Evolutionary conservation across 805 yeast species (phyloP), one percentile per base, ranked within the genome.

Genomic region (Schizosaccharomyces japonicus): DNA sequence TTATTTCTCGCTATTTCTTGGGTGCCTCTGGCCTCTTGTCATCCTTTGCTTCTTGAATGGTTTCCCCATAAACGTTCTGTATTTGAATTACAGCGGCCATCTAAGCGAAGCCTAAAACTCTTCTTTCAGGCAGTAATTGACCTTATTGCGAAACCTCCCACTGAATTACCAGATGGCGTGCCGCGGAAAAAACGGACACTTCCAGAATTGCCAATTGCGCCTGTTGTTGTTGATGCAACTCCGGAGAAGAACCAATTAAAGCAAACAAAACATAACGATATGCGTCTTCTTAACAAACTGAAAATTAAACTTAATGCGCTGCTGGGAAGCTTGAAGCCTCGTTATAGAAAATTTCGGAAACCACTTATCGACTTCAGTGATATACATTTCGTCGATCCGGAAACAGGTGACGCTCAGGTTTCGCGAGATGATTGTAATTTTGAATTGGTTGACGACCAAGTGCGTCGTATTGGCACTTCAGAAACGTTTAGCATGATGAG

Each of bases 331-430:
- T 80, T 87, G 66, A 84, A 85, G 58, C 75, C 67, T 50, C 68
- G 95, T 44, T 90, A 87, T 60, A 83, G 83, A 56, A 67, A 94
- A 49, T 90, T 90, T 66, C 78, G 77, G 56, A 90, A 85, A 56
- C 96, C 98, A 0, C 23, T 42, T 3, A 42, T 42, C 13, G 46
- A 42, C 32, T 27, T 15, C 13, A 36, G 23, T 21, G 42, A 36
- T 21, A 36, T 36, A 4, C 23, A 15, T 23, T 36, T 25, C n/a
- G 42, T 36, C 13, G 42, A 36, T 19, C 42, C 42, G 13, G 42
- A 36, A 36, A 36, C 42, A 36, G 42, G 42, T 23, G 27, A 36
- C 23, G 17, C 42, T 5, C 23, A 36, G 17, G 27, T 25, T 21
- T 19, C 13, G 13, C 42, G 42, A 7, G 42, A 36, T 13, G 42